Conservation (phyloP, 495 filamentous ascomycete species). For the Hamigera avellanea region DNA sequence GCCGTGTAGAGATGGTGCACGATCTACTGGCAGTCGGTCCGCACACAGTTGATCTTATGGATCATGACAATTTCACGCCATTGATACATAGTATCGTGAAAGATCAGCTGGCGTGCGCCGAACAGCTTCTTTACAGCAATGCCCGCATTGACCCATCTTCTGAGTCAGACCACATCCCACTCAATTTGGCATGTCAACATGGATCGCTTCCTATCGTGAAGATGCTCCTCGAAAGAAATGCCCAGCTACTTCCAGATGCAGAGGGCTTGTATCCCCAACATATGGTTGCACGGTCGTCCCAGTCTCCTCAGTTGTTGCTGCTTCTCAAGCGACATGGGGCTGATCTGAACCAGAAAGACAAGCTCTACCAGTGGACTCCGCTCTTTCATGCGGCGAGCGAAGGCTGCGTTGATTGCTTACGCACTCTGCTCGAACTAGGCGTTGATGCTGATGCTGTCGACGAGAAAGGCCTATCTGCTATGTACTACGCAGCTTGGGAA, state of each 20-base stretch:
- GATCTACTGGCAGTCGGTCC: slow-evolving; percentile 49
- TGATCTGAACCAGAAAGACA: slow-evolving; percentile 86
- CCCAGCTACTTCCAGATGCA: slow-evolving; percentile 75
- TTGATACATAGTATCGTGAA: slow-evolving; percentile 92
- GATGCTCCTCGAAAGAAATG: slow-evolving; percentile 66
- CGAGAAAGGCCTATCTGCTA: slow-evolving; percentile 84
- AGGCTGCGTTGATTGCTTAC: slow-evolving; percentile 79
- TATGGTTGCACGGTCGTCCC: slow-evolving; percentile 82
- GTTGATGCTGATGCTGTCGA: slow-evolving; percentile 68
- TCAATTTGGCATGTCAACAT: slow-evolving; percentile 91
- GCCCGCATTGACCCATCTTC: slow-evolving; percentile 72
- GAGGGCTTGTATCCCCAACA: slow-evolving; percentile 98
- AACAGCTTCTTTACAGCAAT: slow-evolving; percentile 56
- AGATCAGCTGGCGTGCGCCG: slow-evolving; percentile 63
- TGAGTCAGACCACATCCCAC: slow-evolving; percentile 82
- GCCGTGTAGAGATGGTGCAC: slow-evolving; percentile 72
- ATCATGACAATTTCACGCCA: slow-evolving; percentile 95
- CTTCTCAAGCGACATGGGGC: slow-evolving; percentile 77
- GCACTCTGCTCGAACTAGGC: slow-evolving; percentile 61
- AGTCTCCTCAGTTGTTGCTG: slow-evolving; percentile 63
- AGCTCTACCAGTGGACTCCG: slow-evolving; percentile 94
- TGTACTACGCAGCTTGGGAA: slow-evolving; percentile 99
- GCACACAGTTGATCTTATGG: slow-evolving; percentile 68
- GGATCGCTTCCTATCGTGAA: slow-evolving; percentile 73
- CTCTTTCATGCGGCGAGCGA: slow-evolving; percentile 94